Conservation (phyloP, 768 basidiomycete genomes). For the Arthromyces matolae region DNA sequence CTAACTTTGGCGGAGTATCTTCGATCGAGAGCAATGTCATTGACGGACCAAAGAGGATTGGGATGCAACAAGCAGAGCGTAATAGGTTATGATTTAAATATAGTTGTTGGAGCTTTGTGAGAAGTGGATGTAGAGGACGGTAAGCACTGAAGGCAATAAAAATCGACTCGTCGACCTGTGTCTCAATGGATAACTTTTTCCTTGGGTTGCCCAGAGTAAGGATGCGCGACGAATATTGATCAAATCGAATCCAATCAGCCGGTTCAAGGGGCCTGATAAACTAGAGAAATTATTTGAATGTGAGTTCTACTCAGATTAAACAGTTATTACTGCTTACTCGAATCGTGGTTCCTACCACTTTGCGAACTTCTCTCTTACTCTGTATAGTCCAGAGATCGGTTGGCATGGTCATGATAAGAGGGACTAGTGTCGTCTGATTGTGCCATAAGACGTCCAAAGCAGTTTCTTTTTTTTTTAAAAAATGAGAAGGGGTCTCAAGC, state of each 20-base stretch:
- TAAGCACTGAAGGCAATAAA: background rate
- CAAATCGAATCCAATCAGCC: background rate
- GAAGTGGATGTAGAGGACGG: background rate
- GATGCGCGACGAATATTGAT: background rate
- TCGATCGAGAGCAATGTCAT: background rate
- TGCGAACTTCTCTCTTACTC: too few relatives aligned
- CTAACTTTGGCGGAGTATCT: background rate
- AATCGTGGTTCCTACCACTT: background rate
- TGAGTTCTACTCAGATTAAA: background rate
- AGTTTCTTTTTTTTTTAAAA: background rate
- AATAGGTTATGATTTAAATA: background rate
- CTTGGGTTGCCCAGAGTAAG: background rate
- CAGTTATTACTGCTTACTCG: background rate
- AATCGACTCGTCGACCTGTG: background rate
- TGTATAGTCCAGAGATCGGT: background rate
- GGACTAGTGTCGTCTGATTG: background rate
- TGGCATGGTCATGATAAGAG: background rate
- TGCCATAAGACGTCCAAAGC: background rate
- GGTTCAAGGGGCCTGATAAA: background rate
- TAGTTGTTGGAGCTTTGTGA: background rate
- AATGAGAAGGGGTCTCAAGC: background rate
- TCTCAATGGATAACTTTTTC: background rate
- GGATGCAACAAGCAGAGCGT: background rate
- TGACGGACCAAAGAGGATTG: background rate
- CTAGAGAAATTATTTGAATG: background rate